Evolutionary conservation across 2,329 filamentous ascomycete species (phyloP).

Genomic region (Leptodontidium sp.): DNA sequence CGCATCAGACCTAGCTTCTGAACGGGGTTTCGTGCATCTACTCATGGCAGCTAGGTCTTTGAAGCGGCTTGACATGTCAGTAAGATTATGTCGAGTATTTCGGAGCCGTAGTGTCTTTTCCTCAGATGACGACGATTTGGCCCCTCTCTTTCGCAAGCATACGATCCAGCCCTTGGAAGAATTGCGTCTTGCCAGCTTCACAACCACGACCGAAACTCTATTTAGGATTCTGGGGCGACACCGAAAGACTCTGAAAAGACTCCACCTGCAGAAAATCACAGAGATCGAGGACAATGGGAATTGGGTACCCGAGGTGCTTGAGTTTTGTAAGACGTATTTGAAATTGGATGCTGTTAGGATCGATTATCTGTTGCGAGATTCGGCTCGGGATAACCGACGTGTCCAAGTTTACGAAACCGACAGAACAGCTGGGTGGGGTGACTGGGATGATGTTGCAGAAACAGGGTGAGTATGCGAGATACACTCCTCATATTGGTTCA

Average conservation of each 20-base stretch:
- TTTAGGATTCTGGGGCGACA: background rate
- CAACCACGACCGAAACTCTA: background rate
- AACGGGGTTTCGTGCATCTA: background rate
- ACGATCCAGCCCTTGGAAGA: background rate
- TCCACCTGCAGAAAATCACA: background rate
- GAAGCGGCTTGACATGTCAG: background rate
- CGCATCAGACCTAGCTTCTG: background rate
- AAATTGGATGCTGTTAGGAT: background rate
- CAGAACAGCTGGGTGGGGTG: background rate
- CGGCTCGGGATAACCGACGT: background rate
- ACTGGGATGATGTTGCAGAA: background rate
- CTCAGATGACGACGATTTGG: background rate
- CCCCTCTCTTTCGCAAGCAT: background rate
- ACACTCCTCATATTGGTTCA: too few species aligned
- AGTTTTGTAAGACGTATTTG: background rate
- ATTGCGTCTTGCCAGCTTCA: background rate
- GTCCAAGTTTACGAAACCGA: background rate
- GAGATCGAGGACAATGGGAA: background rate
- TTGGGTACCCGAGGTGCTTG: background rate
- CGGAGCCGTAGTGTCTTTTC: background rate
- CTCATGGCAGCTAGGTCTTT: background rate
- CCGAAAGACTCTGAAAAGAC: background rate
- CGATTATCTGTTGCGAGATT: background rate
- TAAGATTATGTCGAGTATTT: background rate
- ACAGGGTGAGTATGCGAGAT: background rate